Evolutionary conservation across 2,329 filamentous ascomycete genomes (phyloP).

Genomic region (Zasmidium angulare): DNA sequence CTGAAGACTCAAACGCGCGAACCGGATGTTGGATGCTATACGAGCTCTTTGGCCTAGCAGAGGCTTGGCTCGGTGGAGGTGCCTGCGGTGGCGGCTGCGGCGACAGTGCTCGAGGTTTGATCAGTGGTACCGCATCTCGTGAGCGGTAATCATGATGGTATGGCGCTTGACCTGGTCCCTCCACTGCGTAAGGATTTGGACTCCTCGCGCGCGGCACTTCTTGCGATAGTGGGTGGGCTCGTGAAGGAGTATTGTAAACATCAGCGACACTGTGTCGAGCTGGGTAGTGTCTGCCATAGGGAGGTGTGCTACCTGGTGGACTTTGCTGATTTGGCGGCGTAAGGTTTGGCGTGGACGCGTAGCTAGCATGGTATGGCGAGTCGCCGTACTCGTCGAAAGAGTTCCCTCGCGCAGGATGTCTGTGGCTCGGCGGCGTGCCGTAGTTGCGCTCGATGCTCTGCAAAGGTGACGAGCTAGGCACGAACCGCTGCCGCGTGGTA

Average conservation of each 20-base stretch:
- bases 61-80: slow-evolving; percentile 17
- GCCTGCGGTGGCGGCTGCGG: slow-evolving; percentile 26
- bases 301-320: slow-evolving; percentile 23
- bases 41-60: slow-evolving; percentile 20
- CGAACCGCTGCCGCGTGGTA: slow-evolving; percentile 26
- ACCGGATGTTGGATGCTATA: slow-evolving; percentile 35
- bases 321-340: slow-evolving; percentile 22
- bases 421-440: slow-evolving; percentile 24
- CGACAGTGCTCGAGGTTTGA: slow-evolving; percentile 34
- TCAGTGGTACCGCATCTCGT: slow-evolving; percentile 24
- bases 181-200: slow-evolving; percentile 23
- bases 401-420: slow-evolving; percentile 24
- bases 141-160: slow-evolving; percentile 20
- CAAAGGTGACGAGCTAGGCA: slow-evolving; percentile 30
- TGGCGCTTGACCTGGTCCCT: slow-evolving; percentile 4
- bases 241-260: slow-evolving; percentile 32
- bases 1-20: slow-evolving; percentile 33
- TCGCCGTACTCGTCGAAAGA: slow-evolving; percentile 33
- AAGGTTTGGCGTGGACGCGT: slow-evolving; percentile 29
- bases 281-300: slow-evolving; percentile 22
- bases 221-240: slow-evolving; percentile 38
- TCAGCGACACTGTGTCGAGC: slow-evolving; percentile 36
- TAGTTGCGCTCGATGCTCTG: slow-evolving; percentile 31
- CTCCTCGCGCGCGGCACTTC: slow-evolving; percentile 34
- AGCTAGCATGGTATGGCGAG: slow-evolving; percentile 31